A percentile compares a stretch with the other conserved stretches of the same genome.
Conservation (phyloP, 2,329 filamentous ascomycete genomes). For the Ilyonectria sp. region DNA sequence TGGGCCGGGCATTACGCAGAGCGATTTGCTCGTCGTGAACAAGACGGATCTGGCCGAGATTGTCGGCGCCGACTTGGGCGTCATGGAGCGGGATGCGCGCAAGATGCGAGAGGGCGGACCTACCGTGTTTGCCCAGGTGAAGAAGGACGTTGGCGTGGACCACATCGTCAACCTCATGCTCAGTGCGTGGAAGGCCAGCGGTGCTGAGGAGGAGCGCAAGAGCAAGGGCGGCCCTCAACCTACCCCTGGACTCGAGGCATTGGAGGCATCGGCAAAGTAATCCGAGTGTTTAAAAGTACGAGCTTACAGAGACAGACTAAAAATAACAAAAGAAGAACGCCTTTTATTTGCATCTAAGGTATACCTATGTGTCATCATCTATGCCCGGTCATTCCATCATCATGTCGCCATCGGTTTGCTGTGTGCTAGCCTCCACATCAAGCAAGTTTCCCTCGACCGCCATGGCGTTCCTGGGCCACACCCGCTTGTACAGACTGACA, state of each 20-base stretch:
- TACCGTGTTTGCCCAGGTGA: slow-evolving; percentile 97
- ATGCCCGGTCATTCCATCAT: slow-evolving; percentile 54
- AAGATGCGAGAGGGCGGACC: slow-evolving; percentile 97
- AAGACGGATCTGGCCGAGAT: slow-evolving; percentile 96
- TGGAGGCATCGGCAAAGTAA: slow-evolving; percentile 61
- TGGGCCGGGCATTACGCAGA: slow-evolving; percentile 96
- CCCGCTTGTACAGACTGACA: slow-evolving; percentile 88
- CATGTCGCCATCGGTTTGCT: slow-evolving; percentile 49
- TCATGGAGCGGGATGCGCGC: slow-evolving; percentile 95
- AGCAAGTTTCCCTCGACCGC: slow-evolving; percentile 62
- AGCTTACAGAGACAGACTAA: slow-evolving; percentile 9
- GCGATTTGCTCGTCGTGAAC: slow-evolving; percentile 93
- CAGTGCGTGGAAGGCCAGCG: slow-evolving; percentile 93
- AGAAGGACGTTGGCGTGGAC: slow-evolving; percentile 87
- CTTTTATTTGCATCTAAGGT: slow-evolving; percentile 48
- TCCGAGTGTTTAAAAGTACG: neutral
- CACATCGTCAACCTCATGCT: slow-evolving; percentile 91
- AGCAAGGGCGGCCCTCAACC: slow-evolving; percentile 70
- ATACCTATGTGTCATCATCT: slow-evolving; percentile 48
- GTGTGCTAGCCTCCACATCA: slow-evolving; percentile 48
- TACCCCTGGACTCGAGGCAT: slow-evolving; percentile 68
- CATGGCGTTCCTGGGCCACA: slow-evolving; percentile 81
- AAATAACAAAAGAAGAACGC: slow-evolving; percentile 41
- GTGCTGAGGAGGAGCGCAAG: slow-evolving; percentile 76
- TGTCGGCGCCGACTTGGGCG: slow-evolving; percentile 88